Conservation (phyloP, 352 stramenopile species). For the Labyrinthula sp. region DNA sequence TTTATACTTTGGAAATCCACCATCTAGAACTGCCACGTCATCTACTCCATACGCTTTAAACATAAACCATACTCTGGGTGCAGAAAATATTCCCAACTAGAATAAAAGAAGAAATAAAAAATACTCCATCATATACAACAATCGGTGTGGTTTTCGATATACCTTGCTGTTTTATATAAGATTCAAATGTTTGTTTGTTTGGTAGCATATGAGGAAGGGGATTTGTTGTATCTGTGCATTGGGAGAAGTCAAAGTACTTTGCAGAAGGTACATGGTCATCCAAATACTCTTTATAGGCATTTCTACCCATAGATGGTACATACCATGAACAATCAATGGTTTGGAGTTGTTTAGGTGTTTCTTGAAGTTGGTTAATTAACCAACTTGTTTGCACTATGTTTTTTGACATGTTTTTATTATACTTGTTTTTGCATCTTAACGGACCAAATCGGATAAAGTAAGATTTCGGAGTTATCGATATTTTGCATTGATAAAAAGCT, state of each 20-base stretch:
- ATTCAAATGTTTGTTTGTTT: constrained; percentile 42
- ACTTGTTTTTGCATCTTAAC: too few species aligned
- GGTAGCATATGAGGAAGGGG: constrained; percentile 61
- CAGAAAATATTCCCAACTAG: constrained; percentile 21
- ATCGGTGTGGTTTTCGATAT: constrained; percentile 48
- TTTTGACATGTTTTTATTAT: too few species aligned
- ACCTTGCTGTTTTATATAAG: constrained; percentile 44
- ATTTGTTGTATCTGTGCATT: constrained; percentile 46
- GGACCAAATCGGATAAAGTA: too few species aligned
- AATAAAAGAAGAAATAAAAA: too few species aligned
- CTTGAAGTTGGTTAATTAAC: too few species aligned
- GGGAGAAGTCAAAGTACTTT: constrained; percentile 71
- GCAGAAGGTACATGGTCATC: constrained; percentile 47
- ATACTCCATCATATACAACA: constrained; percentile 47
- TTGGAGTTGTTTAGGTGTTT: too few species aligned
- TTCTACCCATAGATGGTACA: too few species aligned
- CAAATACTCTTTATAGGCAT: constrained; percentile 35
- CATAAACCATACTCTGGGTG: constrained; percentile 54
- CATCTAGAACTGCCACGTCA: constrained; percentile 59
- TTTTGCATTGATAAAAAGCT: too few species aligned
- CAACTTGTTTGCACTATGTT: too few species aligned
- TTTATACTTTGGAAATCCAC: constrained; percentile 38
- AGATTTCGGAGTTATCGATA: too few species aligned
- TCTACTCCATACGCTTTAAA: constrained; percentile 65
- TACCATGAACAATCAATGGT: too few species aligned